Percentiles rank a stretch among this genome's conserved stretches.
phyloP scores from a whole-genome alignment of 106 monocot genomes.

The Chionographis japonica region DNA sequence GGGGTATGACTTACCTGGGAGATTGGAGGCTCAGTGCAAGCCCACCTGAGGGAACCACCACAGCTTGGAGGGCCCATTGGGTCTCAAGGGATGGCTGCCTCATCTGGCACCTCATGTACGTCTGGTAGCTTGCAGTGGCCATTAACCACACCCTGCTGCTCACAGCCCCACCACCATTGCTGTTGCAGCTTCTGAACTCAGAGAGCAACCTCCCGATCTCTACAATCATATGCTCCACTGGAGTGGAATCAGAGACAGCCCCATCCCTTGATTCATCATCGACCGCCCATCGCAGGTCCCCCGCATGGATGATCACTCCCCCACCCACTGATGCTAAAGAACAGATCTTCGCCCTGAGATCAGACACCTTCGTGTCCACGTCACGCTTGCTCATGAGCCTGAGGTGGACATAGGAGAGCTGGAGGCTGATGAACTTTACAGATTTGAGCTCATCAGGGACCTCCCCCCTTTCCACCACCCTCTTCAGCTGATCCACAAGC shows the following conservation, averaged over 20 bases:
- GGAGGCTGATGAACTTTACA: conserved; percentile 52
- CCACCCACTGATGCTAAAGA: conserved; percentile 20
- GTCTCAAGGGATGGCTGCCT: conserved; percentile 60
- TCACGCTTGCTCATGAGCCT: conserved; percentile 59
- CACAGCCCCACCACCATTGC: conserved; percentile 3
- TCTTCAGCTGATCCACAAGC: conserved; percentile 49
- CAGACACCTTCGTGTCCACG: conserved; percentile 51
- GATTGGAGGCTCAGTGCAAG: conserved; percentile 71
- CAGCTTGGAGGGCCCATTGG: conserved; percentile 79
- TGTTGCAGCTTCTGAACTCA: conserved; percentile 28
- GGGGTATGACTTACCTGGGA: conserved; percentile 40
- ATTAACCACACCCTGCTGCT: conserved; percentile 58
- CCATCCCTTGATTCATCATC: conserved; percentile 31
- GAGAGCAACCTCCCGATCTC: conserved; percentile 55
- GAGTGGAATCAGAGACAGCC: conserved; percentile 14
- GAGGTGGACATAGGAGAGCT: conserved; percentile 53
- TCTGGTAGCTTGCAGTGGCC: conserved; percentile 76
- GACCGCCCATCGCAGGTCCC: conserved; percentile 73
- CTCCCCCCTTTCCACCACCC: conserved; percentile 64
- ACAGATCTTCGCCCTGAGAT: conserved; percentile 51
- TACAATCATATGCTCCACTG: conserved; percentile 49
- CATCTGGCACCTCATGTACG: conserved; percentile 77
- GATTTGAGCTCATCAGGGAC: conserved; percentile 67
- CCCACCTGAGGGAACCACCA: conserved; percentile 81
- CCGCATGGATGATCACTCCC: conserved; percentile 50